Base-by-base conservation (phyloP, 2,329 filamentous ascomycete species). In the Fusarium sp. region DNA sequence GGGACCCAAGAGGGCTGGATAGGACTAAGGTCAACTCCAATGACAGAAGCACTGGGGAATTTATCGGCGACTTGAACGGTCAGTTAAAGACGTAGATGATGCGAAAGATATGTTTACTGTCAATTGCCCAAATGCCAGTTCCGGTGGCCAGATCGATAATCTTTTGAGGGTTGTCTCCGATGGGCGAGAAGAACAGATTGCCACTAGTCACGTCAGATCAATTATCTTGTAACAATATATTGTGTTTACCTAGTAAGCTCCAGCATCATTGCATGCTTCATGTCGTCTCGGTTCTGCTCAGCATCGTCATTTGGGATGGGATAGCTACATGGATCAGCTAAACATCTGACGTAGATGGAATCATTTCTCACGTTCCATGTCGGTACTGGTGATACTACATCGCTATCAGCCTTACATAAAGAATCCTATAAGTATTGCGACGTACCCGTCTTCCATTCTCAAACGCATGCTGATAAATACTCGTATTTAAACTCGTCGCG, bases 1-100 rank as follows among this genome's bases (percentile, higher is more conserved):
- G 79, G 79, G 0, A 80, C 78, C 79, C 78, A 81, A 5, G 51
- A 47, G 0, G 73, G 72, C 3, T 75, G 73, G 4, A 75, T 75
- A 1, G 73, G 73, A 6, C 65, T 70, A 1, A 75, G 58, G 9
- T 75, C 73, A 3, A 74, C 68, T 3, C 70, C 73, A 3, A 72
- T 17, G 0, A 75, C 63, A 0, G 70, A 65, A 10, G 73, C 72
- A 11, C 67, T 53, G 15, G 73, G 73, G 13, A 63, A 73, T n/a
- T 71, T 68, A 9, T 74, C 73, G 54, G 68, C 71, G 20, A 71
- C 70, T 75, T 23, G 1, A 13, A 22, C 0, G 0, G 1, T 72
- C 2, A 72, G 35, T 14, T 0, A 6, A 1, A 6, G 5, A 3
- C 3, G 7, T 2, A 0, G 11, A 3, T 0, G 15, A 10, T 9